These are phyloP conservation scores for Boletellus sp. DNA, from an alignment of 1,284 basidiomycete genomes.

Conservation along the genomic window DNA sequence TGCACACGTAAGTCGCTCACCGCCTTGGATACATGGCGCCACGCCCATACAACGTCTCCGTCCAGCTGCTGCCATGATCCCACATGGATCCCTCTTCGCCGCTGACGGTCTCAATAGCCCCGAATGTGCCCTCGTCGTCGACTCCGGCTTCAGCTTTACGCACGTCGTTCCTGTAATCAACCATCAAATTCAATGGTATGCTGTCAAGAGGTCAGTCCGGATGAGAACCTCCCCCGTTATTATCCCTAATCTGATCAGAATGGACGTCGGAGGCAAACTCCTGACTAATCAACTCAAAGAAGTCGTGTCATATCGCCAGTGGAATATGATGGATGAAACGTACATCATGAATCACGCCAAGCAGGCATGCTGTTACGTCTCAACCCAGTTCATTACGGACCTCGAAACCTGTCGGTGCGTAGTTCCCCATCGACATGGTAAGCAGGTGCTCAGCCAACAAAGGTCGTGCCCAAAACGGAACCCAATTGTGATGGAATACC, in stretches of 20 bases:
- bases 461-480: conserved; percentile 54
- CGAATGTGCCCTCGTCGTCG: conserved; percentile 81
- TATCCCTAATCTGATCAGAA: conserved; percentile 44
- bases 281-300: conserved; percentile 94
- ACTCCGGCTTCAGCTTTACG: conserved; percentile 90
- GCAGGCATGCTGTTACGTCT: conserved; percentile 84
- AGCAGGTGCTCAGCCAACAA: conserved; percentile 20
- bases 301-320: conserved; percentile 89
- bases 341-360: conserved; percentile 90
- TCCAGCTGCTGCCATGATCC: conserved; percentile 74
- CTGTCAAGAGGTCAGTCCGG: conserved; percentile 69
- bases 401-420: conserved; percentile 77
- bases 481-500: conserved; percentile 79
- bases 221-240: conserved; percentile 15
- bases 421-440: conserved; percentile 14
- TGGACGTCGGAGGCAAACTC: conserved; percentile 92
- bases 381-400: conserved; percentile 69
- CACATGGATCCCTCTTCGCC: conserved; percentile 64
- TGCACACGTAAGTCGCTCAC: conserved; percentile 63
- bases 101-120: conserved; percentile 48
- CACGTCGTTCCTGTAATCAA: conserved; percentile 85
- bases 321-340: conserved; percentile 98
- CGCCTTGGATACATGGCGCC: conserved; percentile 19
- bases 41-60: conserved; percentile 18
- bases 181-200: conserved; percentile 72